These are phyloP conservation scores for Penicillium sp. DNA, from an alignment of 2,329 filamentous ascomycete species.

Conservation along the genomic window DNA sequence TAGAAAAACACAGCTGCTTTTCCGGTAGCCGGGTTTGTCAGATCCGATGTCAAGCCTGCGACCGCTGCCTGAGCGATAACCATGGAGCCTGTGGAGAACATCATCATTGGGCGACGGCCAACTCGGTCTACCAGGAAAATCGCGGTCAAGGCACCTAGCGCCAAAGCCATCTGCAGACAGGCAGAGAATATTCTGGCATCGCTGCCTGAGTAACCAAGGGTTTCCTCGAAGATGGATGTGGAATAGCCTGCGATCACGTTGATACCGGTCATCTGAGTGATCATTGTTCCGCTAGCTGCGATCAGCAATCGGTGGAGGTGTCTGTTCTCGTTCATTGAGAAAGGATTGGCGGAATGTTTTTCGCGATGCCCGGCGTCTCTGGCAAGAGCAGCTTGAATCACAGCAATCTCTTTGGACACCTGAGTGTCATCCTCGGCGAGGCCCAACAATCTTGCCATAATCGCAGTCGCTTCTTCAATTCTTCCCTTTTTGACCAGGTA, in stretches of 20 bases:
- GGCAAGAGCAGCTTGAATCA: slow-evolving; percentile 4
- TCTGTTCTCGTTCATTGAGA: slow-evolving; percentile 9
- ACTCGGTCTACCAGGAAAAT: slow-evolving; percentile 9
- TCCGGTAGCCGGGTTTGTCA: not conserved
- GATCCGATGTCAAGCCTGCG: slow-evolving; percentile 7
- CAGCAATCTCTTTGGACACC: slow-evolving; percentile 4
- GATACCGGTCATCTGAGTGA: slow-evolving; percentile 9
- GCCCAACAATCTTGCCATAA: slow-evolving; percentile 7
- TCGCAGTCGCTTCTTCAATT: slow-evolving; percentile 2
- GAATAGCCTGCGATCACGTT: slow-evolving; percentile 11
- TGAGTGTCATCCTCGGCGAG: not conserved
- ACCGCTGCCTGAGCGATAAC: slow-evolving; percentile 3
- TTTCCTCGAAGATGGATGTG: slow-evolving; percentile 10
- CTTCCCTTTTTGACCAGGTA: slow-evolving; percentile 24
- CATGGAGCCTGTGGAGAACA: slow-evolving; percentile 5
- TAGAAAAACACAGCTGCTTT: slow-evolving; percentile 12
- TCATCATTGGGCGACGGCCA: slow-evolving; percentile 8
- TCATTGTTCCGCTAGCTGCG: slow-evolving; percentile 9
- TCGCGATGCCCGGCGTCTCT: not conserved
- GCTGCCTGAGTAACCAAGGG: slow-evolving; percentile 1
- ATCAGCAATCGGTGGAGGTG: slow-evolving; percentile 9
- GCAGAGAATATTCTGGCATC: slow-evolving; percentile 8
- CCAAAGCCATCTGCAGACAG: slow-evolving; percentile 8
- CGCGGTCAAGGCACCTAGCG: slow-evolving; percentile 3
- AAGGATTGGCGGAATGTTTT: slow-evolving; percentile 5